Base-by-base conservation (phyloP, 768 basidiomycete genomes). In the Leccinum truebloodii region DNA sequence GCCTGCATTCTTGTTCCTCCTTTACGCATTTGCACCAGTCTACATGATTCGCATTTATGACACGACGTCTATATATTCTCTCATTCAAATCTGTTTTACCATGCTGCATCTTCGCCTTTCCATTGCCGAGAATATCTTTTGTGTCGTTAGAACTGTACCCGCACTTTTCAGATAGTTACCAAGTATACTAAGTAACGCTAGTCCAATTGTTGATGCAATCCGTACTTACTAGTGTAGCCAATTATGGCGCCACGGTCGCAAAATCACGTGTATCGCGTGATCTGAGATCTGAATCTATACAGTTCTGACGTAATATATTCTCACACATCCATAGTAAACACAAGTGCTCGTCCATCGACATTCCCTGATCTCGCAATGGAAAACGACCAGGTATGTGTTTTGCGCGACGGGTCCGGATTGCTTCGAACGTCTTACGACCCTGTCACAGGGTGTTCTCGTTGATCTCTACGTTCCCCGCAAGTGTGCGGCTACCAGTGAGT, bases 401-500 rank as follows among this genome's bases (percentile, higher is more conserved):
- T 16, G 5, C 18, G 51, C 20, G 20, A 46, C 14, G 13, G 1
- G 3, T 7, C 18, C 10, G 10, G 24, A 13, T 56, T 44, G 14
- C 2, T 22, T 26, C 34, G n/a, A 20, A 32, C 8, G 8, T 37
- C 62, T 62, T 54, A 68, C 54, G 39, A 52, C 30, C 56, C 18
- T 5, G 55, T 49, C 41, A 39, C 59, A 97, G 93, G 96, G 97
- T 80, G 83, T 92, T 76, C 95, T 99, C 77, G 97, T 99, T 75
- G 97, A 98, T 85, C 95, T 99, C 80, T 99, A 99, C 83, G 95
- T 98, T 74, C 97, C 97, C 79, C 93, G 97, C 85, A 98, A 98
- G 80, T 98, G 97, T 78, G 87, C 94, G 75, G 95, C 95, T 57
- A 96, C 95, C 70, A 95, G 95, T 97, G 73, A 75, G 92, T 86